Conservation (phyloP, 1,139 yeast species). For the Spencermartinsiella ligniputridi region DNA sequence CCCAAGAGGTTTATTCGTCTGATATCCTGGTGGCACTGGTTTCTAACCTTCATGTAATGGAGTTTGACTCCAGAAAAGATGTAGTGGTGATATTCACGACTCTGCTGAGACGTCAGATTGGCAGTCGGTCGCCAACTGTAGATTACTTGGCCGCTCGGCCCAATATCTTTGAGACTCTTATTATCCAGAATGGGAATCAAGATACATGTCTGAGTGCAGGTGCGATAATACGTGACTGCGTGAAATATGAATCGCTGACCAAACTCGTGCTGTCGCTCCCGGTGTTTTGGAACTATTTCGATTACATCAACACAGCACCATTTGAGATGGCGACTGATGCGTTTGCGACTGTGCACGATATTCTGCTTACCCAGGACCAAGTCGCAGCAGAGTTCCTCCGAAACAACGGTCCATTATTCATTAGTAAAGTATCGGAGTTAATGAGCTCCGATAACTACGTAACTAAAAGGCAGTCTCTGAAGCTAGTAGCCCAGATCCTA, state of each 20-base stretch:
- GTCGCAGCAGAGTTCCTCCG: constrained; percentile 64
- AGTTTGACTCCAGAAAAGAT: constrained; percentile 86
- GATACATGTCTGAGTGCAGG: constrained; percentile 77
- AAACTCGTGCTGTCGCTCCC: constrained; percentile 52
- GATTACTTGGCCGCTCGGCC: constrained; percentile 73
- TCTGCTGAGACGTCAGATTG: constrained; percentile 73
- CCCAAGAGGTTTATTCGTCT: constrained; percentile 70
- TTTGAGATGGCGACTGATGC: constrained; percentile 92
- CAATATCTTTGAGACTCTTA: constrained; percentile 54
- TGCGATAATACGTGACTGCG: constrained; percentile 76
- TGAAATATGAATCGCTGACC: constrained; percentile 71
- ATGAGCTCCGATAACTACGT: constrained; percentile 80
- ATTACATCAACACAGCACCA: constrained; percentile 66
- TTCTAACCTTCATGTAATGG: constrained; percentile 56
- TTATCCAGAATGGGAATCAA: constrained; percentile 64
- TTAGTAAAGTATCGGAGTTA: constrained; percentile 57
- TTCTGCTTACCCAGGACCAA: constrained; percentile 56
- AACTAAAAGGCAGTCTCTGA: constrained; percentile 84
- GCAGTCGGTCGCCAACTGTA: constrained; percentile 77
- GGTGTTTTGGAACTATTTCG: constrained; percentile 77
- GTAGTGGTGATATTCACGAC: constrained; percentile 70
- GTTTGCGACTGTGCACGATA: constrained; percentile 61
- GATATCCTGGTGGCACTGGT: constrained; percentile 65
- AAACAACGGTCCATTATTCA: constrained; percentile 45
- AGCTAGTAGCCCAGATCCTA: constrained; percentile 72